These are phyloP conservation scores for Globisporangium emineosum DNA, from an alignment of 352 stramenopile species.

Conservation along the genomic window DNA sequence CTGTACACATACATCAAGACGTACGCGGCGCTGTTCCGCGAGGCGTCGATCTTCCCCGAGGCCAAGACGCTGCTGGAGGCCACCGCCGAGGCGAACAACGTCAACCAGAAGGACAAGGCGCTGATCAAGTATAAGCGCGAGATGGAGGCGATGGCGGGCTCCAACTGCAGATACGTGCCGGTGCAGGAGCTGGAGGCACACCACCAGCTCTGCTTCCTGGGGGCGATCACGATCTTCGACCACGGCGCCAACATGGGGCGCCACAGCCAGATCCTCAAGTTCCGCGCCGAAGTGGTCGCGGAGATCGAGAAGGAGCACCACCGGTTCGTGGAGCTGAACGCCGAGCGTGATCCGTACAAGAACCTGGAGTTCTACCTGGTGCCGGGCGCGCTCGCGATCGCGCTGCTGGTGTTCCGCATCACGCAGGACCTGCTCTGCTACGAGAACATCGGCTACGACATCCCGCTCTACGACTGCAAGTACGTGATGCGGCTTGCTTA, in stretches of 20 bases:
- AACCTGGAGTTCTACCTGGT: constrained; percentile 94
- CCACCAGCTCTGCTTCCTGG: constrained; percentile 80
- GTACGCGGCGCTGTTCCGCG: constrained; percentile 96
- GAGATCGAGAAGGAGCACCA: constrained; percentile 90
- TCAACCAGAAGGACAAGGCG: constrained; percentile 89
- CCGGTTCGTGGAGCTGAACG: constrained; percentile 93
- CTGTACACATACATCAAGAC: constrained; percentile 96
- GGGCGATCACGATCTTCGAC: constrained; percentile 90
- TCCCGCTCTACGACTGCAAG: constrained; percentile 90
- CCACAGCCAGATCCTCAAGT: constrained; percentile 87
- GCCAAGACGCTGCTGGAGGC: constrained; percentile 97
- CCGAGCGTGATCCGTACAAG: constrained; percentile 94
- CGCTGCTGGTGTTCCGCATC: constrained; percentile 89
- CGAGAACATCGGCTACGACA: constrained; percentile 80
- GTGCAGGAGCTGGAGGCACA: constrained; percentile 88
- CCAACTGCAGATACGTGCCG: constrained; percentile 86
- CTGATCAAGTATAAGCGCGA: constrained; percentile 90
- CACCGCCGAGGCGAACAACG: constrained; percentile 97
- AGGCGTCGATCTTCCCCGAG: constrained; percentile 95
- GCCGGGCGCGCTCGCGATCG: constrained; percentile 85
- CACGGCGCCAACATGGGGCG: constrained; percentile 95
- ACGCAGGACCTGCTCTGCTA: constrained; percentile 82
- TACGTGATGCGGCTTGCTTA: constrained; percentile 38
- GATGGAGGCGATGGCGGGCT: constrained; percentile 91
- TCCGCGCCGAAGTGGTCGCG: constrained; percentile 73